These are phyloP conservation scores for Chaetomium cochliodes DNA, from an alignment of 495 filamentous ascomycete species.

Conservation along the genomic window DNA sequence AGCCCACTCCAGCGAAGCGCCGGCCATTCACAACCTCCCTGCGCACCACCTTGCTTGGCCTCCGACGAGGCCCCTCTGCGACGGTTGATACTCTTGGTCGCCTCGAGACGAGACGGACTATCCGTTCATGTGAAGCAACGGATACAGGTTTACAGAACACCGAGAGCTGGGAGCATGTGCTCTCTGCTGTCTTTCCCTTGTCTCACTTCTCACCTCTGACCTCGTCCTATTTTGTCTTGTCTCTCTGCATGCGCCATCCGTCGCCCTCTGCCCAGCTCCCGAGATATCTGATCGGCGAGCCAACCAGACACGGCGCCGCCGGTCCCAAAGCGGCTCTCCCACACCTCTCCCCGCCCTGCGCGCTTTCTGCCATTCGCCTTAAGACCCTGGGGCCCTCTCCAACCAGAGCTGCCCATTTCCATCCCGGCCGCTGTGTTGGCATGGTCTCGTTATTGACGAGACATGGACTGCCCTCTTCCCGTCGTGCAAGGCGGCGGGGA, in stretches of 20 bases:
- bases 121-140: neutral
- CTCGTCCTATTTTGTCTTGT: neutral
- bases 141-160: too few relatives aligned
- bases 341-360: conserved; percentile 15
- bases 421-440: conserved; percentile 30
- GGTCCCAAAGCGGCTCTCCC: conserved; percentile 14
- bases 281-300: conserved; percentile 28
- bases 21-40: neutral
- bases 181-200: neutral
- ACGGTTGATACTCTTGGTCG: neutral
- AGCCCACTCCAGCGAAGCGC: conserved; percentile 7
- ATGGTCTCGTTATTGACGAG: conserved; percentile 45
- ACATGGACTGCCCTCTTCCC: conserved; percentile 45
- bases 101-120: neutral
- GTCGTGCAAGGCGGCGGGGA: conserved; percentile 44
- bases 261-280: conserved; percentile 21
- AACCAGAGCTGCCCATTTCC: conserved; percentile 14
- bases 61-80: neutral
- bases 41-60: neutral
- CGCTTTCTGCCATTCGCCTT: conserved; percentile 20
- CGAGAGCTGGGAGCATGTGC: neutral
- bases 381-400: conserved; percentile 22
- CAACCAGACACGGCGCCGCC: conserved; percentile 23
- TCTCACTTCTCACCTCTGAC: conserved; percentile 9
- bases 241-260: conserved; percentile 5